phyloP scores from a whole-genome alignment of 352 stramenopile genomes.

The Phytophthora syringae region DNA sequence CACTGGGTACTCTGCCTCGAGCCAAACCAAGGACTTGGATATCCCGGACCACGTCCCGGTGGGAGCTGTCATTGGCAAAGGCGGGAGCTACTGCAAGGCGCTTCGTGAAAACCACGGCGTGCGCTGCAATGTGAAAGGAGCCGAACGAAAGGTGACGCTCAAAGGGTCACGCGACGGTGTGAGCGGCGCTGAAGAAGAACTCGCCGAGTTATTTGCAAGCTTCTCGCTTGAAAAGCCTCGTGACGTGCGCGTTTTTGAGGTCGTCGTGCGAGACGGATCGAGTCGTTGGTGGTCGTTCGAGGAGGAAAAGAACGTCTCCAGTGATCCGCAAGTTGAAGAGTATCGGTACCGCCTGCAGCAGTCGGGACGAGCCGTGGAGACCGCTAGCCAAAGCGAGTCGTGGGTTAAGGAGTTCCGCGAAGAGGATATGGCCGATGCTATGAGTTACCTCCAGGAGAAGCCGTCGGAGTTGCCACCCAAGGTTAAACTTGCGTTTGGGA shows the following conservation, averaged over 20 bases:
- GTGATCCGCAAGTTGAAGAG: conserved; percentile 22
- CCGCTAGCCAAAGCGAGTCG: conserved; percentile 9
- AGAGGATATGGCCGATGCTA: conserved; percentile 25
- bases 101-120: conserved; percentile 36
- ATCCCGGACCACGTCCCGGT: conserved; percentile 48
- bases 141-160: conserved; percentile 37
- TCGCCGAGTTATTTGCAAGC: conserved; percentile 31
- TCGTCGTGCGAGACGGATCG: conserved; percentile 31
- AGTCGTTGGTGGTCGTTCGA: conserved; percentile 38
- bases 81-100: conserved; percentile 43
- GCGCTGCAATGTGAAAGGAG: conserved; percentile 32
- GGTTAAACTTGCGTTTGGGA: conserved; percentile 40
- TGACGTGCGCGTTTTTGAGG: conserved; percentile 31
- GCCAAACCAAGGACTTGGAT: conserved; percentile 23
- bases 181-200: conserved; percentile 26
- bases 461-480: conserved; percentile 9
- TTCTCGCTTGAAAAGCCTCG: conserved; percentile 14
- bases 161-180: conserved; percentile 20
- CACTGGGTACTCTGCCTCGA: background rate
- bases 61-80: conserved; percentile 50
- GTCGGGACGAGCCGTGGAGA: conserved; percentile 23
- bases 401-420: conserved; percentile 43
- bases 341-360: conserved; percentile 37
- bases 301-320: conserved; percentile 10
- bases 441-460: conserved; percentile 32